Percentiles rank a stretch among this genome's conserved stretches.
phyloP scores from a whole-genome alignment of 768 basidiomycete genomes.

The Amyloporia xantha region DNA sequence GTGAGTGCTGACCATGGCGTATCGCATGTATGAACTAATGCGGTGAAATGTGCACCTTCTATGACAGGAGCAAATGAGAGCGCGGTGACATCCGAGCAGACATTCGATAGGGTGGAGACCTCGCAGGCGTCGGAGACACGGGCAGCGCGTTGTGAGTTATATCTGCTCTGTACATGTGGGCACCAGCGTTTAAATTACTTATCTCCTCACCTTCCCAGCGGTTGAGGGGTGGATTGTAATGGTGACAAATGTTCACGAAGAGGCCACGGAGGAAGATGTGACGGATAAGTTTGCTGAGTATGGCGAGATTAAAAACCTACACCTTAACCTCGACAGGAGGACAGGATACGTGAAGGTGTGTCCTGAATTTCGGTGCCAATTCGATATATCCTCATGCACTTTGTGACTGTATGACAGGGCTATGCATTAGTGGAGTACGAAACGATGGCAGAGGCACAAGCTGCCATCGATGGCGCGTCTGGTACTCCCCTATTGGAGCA shows the following conservation, averaged over 20 bases:
- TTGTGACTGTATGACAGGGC: constrained; percentile 49
- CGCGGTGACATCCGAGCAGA: constrained; percentile 53
- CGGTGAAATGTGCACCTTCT: background rate
- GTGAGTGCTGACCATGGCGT: constrained; percentile 28
- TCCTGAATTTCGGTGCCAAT: background rate
- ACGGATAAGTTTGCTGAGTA: constrained; percentile 95
- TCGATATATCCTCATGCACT: background rate
- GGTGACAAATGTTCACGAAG: constrained; percentile 95
- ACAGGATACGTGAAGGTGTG: constrained; percentile 98
- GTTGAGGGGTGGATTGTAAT: constrained; percentile 99
- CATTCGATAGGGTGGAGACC: constrained; percentile 77
- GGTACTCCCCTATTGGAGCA: constrained; percentile 84
- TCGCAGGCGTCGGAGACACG: constrained; percentile 65
- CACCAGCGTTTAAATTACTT: background rate
- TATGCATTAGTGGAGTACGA: constrained; percentile 98
- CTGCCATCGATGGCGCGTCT: constrained; percentile 86
- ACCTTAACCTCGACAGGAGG: constrained; percentile 92
- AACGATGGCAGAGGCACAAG: constrained; percentile 89
- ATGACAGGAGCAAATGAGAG: constrained; percentile 55
- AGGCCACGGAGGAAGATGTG: constrained; percentile 96
- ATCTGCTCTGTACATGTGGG: background rate
- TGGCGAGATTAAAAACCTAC: constrained; percentile 96
- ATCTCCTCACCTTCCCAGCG: constrained; percentile 41
- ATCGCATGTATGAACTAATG: background rate
- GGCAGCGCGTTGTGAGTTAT: constrained; percentile 75